Conservation (phyloP, 2,329 filamentous ascomycete species). For the Fusarium abutilonis region DNA sequence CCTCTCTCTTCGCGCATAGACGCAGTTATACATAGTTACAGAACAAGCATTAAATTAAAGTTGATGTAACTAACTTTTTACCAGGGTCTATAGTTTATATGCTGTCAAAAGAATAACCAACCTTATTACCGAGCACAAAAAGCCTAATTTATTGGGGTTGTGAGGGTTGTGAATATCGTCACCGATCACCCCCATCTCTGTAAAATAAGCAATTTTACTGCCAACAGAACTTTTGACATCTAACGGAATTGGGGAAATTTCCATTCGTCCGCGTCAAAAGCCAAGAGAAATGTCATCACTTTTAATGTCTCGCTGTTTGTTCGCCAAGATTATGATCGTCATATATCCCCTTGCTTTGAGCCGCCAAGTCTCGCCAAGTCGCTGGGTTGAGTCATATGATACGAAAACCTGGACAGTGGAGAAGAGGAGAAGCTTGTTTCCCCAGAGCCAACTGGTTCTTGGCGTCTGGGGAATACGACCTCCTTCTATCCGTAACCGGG, state of each 20-base stretch:
- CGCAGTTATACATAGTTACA: no score
- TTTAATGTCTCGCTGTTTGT: background rate
- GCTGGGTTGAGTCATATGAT: conserved; percentile 22
- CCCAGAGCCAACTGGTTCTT: conserved; percentile 15
- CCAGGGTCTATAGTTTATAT: no score
- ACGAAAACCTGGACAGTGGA: background rate
- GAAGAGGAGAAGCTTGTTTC: conserved; percentile 18
- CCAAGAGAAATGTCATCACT: background rate
- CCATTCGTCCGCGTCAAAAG: background rate
- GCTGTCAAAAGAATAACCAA: no score
- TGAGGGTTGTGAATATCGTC: no score
- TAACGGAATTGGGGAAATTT: background rate
- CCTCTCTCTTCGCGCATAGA: no score
- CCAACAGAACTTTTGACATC: no score
- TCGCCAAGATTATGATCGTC: background rate
- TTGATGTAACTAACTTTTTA: no score
- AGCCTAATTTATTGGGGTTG: no score
- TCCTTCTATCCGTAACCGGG: conserved; percentile 13
- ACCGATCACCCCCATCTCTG: no score
- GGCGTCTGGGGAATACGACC: conserved; percentile 16
- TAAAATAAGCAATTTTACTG: no score
- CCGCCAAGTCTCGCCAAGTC: conserved; percentile 20
- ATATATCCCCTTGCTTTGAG: conserved; percentile 3
- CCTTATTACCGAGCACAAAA: no score
- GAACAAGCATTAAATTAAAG: no score